Evolutionary conservation across 225 moss, liverwort and hornwort genomes (phyloP).

Genomic region (Pleurozium schreberi): DNA sequence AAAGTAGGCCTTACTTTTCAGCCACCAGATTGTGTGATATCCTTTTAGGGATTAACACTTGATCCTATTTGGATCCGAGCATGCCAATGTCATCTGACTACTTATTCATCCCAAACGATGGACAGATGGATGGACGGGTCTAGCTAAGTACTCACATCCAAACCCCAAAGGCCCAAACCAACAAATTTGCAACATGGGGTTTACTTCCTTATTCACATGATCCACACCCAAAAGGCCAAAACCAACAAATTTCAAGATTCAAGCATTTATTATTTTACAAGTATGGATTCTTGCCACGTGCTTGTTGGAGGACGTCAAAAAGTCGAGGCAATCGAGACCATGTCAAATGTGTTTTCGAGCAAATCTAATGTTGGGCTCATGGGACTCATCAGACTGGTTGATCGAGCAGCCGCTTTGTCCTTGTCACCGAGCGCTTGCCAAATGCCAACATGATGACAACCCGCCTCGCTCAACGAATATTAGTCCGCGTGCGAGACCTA

Average conservation of each 20-base stretch:
- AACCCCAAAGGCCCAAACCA: accelerated
- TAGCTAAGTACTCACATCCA: neutral
- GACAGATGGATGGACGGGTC: no score
- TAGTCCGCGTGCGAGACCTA: neutral
- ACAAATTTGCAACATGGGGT: neutral
- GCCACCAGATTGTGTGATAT: neutral
- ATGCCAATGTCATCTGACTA: neutral
- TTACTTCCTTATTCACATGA: no score
- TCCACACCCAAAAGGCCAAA: neutral
- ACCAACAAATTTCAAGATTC: neutral
- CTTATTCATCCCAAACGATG: neutral
- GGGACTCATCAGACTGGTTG: neutral
- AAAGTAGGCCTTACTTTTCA: neutral
- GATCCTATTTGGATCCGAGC: neutral
- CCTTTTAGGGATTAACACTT: neutral
- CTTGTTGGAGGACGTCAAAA: neutral
- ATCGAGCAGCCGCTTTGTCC: neutral
- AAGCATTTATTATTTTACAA: accelerated
- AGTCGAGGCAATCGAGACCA: neutral
- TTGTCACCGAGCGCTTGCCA: neutral
- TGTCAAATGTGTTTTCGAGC: neutral
- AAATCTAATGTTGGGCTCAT: neutral
- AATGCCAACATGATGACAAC: neutral
- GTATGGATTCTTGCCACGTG: neutral
- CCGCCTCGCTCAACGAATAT: neutral